Base-by-base conservation (phyloP, 2,329 filamentous ascomycete species). In the Cladorrhinum sp. region DNA sequence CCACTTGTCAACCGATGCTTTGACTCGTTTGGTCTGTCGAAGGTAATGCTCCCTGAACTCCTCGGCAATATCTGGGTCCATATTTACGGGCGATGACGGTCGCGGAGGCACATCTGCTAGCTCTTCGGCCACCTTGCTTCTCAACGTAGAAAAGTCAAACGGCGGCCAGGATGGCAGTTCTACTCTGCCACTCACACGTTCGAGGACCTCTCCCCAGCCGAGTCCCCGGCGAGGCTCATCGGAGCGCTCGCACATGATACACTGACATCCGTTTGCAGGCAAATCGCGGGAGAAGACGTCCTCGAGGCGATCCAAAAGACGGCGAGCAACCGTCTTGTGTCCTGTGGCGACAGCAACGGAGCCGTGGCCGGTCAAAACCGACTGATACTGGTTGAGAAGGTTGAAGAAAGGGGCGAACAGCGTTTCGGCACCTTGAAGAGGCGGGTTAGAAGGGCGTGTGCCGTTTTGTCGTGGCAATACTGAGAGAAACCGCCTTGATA, bases 291-390 rank as follows among this genome's bases (percentile, higher is more conserved):
- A 93, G 75, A 99, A 98, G 8, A 99, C 92, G 60, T 94, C 91
- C 72, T 97, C 94, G 3, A 99, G 80, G 39, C 95, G 86, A 75
- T 99, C 94, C 4, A 98, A 82, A 23, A 98, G 77, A 56, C 93
- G 86, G 4, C 95, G 87, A 2, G 95, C 95, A n/a, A 98, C 90
- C 0, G 94, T 97, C 58, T 91, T 87, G 73, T 98, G 96, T 5
- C 95, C 95, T 0, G 94, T 98, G 16, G 95, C 95, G 1, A 98
- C 95, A 2, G 95, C 95, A 4, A 99, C 79, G 0, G 94, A 98
- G 2, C 95, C 95, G 68, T 90, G 91, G 64, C 89, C 92, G 48
- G 83, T 79, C 64, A 98, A 82, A 3, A 99, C 93, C 2, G 85
- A 83, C 65, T 89, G 85, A 72, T 96, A 98, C 70, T 96, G 90